Percentiles rank a stretch among this genome's conserved stretches.
These are phyloP conservation scores for Pleurotus ostreatus DNA, from an alignment of 768 basidiomycete genomes.

Conservation along the genomic window DNA sequence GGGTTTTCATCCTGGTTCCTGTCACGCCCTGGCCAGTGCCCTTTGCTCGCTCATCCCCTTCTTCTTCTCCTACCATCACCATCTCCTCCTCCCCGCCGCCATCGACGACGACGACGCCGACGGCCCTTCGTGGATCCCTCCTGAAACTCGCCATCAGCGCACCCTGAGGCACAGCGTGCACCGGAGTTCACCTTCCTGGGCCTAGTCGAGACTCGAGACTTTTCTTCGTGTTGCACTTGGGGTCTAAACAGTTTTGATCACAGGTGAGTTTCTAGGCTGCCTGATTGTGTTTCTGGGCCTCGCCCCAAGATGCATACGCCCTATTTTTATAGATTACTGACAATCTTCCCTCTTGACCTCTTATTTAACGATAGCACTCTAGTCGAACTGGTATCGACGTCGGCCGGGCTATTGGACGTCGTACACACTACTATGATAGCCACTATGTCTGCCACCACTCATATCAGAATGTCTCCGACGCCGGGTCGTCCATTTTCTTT, in stretches of 20 bases:
- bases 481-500: slow-evolving; percentile 29
- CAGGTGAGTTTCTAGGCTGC: slow-evolving; percentile 1
- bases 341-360: neutral
- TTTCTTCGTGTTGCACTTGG: neutral
- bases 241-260: neutral
- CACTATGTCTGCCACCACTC: slow-evolving; percentile 32
- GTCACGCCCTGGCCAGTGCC: neutral
- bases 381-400: slow-evolving; percentile 7
- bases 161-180: slow-evolving; percentile 1
- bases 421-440: slow-evolving; percentile 35
- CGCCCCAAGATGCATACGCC: neutral
- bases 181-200: neutral
- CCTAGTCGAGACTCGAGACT: neutral
- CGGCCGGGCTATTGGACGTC: neutral
- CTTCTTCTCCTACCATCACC: slow-evolving; percentile 7
- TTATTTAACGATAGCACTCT: neutral
- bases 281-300: neutral
- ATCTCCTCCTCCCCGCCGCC: neutral
- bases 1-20: neutral
- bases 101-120: neutral
- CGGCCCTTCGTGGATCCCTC: neutral
- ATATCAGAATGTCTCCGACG: slow-evolving; percentile 28
- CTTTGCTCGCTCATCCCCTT: neutral
- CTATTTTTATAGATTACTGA: neutral
- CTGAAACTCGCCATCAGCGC: slow-evolving; percentile 2